Base-by-base conservation (phyloP, 441 rosid genomes). In the Brassica hybrid region DNA sequence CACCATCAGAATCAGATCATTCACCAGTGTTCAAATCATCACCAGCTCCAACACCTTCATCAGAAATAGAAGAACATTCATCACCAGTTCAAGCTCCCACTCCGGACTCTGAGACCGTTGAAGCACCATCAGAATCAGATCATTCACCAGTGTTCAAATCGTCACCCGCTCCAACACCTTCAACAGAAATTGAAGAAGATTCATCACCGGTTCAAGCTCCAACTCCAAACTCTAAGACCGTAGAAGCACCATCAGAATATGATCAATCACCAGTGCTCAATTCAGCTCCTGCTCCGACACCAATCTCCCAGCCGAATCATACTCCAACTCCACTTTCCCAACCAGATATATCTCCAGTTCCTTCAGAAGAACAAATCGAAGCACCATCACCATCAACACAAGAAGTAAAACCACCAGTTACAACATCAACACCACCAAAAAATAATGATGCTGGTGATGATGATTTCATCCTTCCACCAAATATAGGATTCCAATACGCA, bases 391-490 rank as follows among this genome's bases (percentile, higher is more conserved):
- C 74, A 7, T 7, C 61, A 30, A 54, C 1, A 27, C 45, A 25
- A 60, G 62, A 71, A 65, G 63, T 12, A 76, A 78, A 14, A 43
- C 66, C 79, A 41, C 76, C 83, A 7, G 69, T 34, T 66, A 23
- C 23, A 58, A 58, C 80, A 17, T 19, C 81, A 60, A 19, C 74
- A 1, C 67, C 82, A 25, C 64, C 82, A 1, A 10, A 23, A 30
- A 21, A 14, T 7, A 69, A 52, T 6, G 16, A 56, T 1, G 75
- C 4, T n/a, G 69, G 11, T 2, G 75, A 69, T 54, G 76, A 79
- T 16, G n/a, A n/a, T n/a, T 64, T 84, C 23, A 60, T 80, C n/a
- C 88, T 86, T 8, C 88, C 90, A 52, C 82, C 87, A 52, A 77
- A 80, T 69, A 80, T 84, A 41, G 87, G 87, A 34, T 18, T 18